Evolutionary conservation across 768 basidiomycete species (phyloP), one percentile per base, ranked within the genome.

Genomic region (Xerocomellus amylosporus): DNA sequence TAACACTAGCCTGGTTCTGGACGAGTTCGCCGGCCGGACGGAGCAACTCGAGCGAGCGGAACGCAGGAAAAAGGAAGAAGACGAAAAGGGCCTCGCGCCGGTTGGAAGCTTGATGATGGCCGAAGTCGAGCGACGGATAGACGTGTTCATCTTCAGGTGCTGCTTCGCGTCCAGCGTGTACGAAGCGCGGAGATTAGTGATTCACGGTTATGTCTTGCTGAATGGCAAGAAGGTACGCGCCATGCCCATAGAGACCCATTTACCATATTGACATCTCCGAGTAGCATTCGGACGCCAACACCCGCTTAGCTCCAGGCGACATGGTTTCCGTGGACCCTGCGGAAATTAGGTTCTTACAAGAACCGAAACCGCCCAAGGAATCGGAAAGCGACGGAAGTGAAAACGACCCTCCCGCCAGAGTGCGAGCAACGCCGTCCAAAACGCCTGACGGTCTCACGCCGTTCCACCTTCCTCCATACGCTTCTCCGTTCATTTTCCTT

Each of bases 71-170:
- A 73, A 76, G 63, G 79, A 83, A 58, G 81, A 85, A 63, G 74
- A 78, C 56, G 67, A 68, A 58, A 81, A 84, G 61, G 86, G 83
- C 1, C 79, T 90, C 62, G 87, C 93, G 17, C 97, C 97, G 6
- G 88, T 98, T 15, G 93, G 91, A 46, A 93, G 90, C 69, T 81
- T 99, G 80, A 95, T 98, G 90, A 90, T 95, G 70, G 71, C 83
- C 0, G 93, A 98, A 71, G 80, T 98, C n/a, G 97, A 99, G 77
- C 80, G 94, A 67, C 71, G 97, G 70, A 81, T 99, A 69, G 97
- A 99, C 65, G 87, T 93, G 42, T 83, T 98, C 68, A 73, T 98
- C 46, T 98, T 98, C 73, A 77, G 95, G 45, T 82, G 83, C 52
- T 96, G 95, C 68, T 86, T 98, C 61, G 88, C 87, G 28, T 81